These are phyloP conservation scores for Solanum dulcamara DNA, from an alignment of 257 asterid species.

Conservation along the genomic window DNA sequence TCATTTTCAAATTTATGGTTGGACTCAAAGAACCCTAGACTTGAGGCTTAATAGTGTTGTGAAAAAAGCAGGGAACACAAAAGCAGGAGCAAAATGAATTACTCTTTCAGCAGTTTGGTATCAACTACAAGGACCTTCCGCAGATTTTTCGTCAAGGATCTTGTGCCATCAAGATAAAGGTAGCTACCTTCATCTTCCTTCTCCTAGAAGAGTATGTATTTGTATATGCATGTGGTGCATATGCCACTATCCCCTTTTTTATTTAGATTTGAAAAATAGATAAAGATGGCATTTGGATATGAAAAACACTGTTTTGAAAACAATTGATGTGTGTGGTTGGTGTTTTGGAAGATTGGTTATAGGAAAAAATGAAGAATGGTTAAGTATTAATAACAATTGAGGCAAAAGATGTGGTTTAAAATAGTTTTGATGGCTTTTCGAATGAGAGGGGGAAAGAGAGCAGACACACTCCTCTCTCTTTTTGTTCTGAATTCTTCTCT, in stretches of 20 bases:
- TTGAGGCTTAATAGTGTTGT: neutral
- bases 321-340: neutral
- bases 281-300: neutral
- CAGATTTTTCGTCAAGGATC: conserved; percentile 87
- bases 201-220: neutral
- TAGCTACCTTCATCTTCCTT: conserved; percentile 5
- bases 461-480: neutral
- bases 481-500: neutral
- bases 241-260: neutral
- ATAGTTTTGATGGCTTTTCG: neutral
- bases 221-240: neutral
- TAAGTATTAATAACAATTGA: neutral
- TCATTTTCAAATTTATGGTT: neutral
- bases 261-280: neutral
- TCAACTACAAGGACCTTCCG: conserved; percentile 68
- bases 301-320: neutral
- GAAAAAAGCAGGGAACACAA: conserved; percentile 37
- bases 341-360: neutral
- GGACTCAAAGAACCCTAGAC: neutral
- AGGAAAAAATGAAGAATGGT: neutral
- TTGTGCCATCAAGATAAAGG: conserved; percentile 61
- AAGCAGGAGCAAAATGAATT: conserved; percentile 69
- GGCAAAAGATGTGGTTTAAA: neutral
- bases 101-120: conserved; percentile 56
- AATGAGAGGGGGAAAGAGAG: neutral